phyloP scores from a whole-genome alignment of 2,329 filamentous ascomycete species.

The Talaromyces sp. region DNA sequence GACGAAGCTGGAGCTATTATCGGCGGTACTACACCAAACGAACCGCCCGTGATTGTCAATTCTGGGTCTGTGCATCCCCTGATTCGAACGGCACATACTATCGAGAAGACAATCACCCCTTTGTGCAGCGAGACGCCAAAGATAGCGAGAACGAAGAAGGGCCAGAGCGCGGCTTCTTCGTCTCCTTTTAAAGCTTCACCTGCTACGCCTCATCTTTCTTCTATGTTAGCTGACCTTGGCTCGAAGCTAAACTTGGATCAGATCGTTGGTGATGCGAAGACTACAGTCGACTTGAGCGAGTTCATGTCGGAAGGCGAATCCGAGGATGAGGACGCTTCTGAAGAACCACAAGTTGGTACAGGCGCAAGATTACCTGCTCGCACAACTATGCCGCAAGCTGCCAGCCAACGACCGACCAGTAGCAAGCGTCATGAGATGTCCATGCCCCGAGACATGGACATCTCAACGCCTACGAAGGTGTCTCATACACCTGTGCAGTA shows the following conservation, averaged over 20 bases:
- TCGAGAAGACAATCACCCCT: constrained; percentile 24
- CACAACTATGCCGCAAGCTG: constrained; percentile 52
- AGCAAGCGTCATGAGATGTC: constrained; percentile 53
- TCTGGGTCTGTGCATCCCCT: constrained; percentile 61
- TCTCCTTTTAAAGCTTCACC: constrained; percentile 53
- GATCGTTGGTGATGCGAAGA: constrained; percentile 55
- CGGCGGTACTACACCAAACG: constrained; percentile 29
- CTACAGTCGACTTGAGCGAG: constrained; percentile 37
- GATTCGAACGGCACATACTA: constrained; percentile 54
- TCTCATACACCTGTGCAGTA: constrained; percentile 24
- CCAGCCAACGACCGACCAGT: constrained; percentile 52
- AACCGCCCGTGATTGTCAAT: constrained; percentile 28
- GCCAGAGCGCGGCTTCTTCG: constrained; percentile 17
- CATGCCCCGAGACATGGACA: constrained; percentile 41
- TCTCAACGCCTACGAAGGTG: constrained; percentile 34
- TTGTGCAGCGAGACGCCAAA: background rate
- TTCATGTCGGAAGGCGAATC: constrained; percentile 42
- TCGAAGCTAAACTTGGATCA: constrained; percentile 59
- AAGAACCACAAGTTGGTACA: constrained; percentile 23
- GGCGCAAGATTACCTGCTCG: constrained; percentile 53
- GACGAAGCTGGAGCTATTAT: constrained; percentile 55
- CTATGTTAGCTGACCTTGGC: constrained; percentile 60
- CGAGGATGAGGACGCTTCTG: constrained; percentile 31
- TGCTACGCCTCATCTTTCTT: constrained; percentile 65
- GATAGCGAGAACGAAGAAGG: background rate